Percentiles rank a stretch among this genome's conserved stretches.
These are phyloP conservation scores for Aspergillus sp. DNA, from an alignment of 2,329 filamentous ascomycete species.

Conservation along the genomic window DNA sequence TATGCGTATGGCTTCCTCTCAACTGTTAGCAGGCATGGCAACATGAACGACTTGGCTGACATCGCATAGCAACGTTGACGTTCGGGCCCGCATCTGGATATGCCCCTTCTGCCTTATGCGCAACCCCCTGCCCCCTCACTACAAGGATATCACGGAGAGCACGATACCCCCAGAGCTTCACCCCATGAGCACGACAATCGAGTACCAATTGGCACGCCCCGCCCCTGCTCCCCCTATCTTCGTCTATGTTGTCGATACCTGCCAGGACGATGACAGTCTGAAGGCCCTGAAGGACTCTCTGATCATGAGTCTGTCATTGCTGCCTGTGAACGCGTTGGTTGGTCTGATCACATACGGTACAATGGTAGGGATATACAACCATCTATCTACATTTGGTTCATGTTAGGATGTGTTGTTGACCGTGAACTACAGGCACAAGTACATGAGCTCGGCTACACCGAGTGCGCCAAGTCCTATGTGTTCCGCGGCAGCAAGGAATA, in stretches of 20 bases:
- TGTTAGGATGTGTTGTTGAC: slow-evolving; percentile 16
- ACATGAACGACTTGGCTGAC: slow-evolving; percentile 26
- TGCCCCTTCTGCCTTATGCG: slow-evolving; percentile 69
- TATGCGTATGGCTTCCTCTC: slow-evolving; percentile 70
- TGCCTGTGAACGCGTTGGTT: slow-evolving; percentile 65
- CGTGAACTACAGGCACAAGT: slow-evolving; percentile 70
- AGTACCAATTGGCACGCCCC: slow-evolving; percentile 64
- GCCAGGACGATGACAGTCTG: slow-evolving; percentile 68
- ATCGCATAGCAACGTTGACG: slow-evolving; percentile 60
- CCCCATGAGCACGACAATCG: slow-evolving; percentile 65
- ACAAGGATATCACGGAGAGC: slow-evolving; percentile 69
- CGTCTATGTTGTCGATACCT: slow-evolving; percentile 68
- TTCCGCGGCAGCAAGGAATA: slow-evolving; percentile 99
- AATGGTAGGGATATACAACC: slow-evolving; percentile 63
- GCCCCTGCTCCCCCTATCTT: slow-evolving; percentile 68
- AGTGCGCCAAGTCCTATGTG: slow-evolving; percentile 97
- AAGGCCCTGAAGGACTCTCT: slow-evolving; percentile 68
- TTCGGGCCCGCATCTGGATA: slow-evolving; percentile 67
- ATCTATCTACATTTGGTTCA: slow-evolving; percentile 7
- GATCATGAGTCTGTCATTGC: slow-evolving; percentile 65
- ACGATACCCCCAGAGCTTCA: slow-evolving; percentile 67
- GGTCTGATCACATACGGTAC: slow-evolving; percentile 74
- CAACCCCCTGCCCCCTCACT: slow-evolving; percentile 66
- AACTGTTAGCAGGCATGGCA: neutral
- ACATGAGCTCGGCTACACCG: slow-evolving; percentile 95